phyloP scores from a whole-genome alignment of 306 rosid genomes.

The Prunus padus region DNA sequence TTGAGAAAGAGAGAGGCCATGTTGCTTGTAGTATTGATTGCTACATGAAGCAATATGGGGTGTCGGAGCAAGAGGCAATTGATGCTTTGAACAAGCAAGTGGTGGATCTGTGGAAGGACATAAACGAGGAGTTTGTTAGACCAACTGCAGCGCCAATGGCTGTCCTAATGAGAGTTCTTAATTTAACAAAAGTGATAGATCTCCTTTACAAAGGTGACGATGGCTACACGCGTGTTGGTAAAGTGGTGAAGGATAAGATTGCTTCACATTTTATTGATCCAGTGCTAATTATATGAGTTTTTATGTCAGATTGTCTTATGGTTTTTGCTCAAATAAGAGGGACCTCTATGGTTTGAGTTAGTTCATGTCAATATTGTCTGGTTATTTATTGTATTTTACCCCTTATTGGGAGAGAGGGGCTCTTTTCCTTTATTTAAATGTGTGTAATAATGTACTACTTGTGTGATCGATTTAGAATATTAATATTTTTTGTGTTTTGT shows the following conservation, averaged over 20 bases:
- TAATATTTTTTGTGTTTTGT: too few relatives aligned
- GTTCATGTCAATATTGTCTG: too few relatives aligned
- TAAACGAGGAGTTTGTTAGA: conserved; percentile 38
- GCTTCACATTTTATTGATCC: conserved; percentile 32
- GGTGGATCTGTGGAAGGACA: conserved; percentile 34
- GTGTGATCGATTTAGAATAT: too few relatives aligned
- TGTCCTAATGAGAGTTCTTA: conserved; percentile 31
- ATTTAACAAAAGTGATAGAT: conserved; percentile 34
- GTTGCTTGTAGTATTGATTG: conserved; percentile 37
- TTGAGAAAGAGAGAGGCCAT: conserved; percentile 43
- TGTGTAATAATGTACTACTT: neutral
- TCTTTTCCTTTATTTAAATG: neutral
- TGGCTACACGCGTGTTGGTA: conserved; percentile 26
- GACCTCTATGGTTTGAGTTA: too few relatives aligned
- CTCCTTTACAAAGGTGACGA: conserved; percentile 32
- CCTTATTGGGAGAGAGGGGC: too few relatives aligned
- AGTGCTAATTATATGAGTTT: neutral
- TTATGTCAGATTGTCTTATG: neutral
- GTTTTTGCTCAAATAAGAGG: neutral
- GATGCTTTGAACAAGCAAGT: conserved; percentile 11
- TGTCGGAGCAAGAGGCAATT: conserved; percentile 14
- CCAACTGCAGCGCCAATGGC: conserved; percentile 23
- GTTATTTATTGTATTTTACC: too few relatives aligned
- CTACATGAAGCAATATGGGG: conserved; percentile 34
- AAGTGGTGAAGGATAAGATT: conserved; percentile 20